Evolutionary conservation across 805 yeast genomes (phyloP), one percentile per base, ranked within the genome.

Genomic region (Starmerella asiatica): DNA sequence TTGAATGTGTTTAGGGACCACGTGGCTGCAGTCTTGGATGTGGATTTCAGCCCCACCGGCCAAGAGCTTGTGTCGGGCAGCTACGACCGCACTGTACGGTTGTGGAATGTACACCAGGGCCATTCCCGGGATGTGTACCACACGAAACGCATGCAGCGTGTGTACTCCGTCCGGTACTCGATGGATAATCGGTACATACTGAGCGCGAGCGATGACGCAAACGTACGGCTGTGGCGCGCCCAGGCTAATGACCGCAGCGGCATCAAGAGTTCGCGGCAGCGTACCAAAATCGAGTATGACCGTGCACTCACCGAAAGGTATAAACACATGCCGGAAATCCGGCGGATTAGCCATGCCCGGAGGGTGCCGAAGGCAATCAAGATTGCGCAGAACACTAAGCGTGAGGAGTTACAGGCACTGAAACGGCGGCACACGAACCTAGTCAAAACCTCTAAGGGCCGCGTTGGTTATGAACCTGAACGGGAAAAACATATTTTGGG

Each of bases 1-100:
- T 59, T 79, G 37, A 86, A 85, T 49, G 84, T 93, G 11, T 83
- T 71, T 62, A 85, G 88, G 62, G 97, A 85, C 60, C 99, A 91
- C 60, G 95, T 88, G 29, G 79, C 93, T 35, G 95, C 96, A 0
- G 93, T 91, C 9, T 71, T 88, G 75, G 94, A 82, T 58, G 75
- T 91, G 30, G 98, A 91, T 62, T 91, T 82, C 56, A 75, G 94
- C 9, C 98, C 98, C 30, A 86, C 97, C 1, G 99, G 99, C 51
- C 85, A 85, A 57, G 97, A 88, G 61, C 64, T 91, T 26, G 96
- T 85, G 4, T 79, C 95, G 1, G 96, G 95, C 15, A 81, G 95
- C 0, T 91, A 88, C 58, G 99, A 91, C 61, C 81, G 84, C 55
- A 84, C 97, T 1, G 71, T 91, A 23, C 70, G 99, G 51, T 75